Percentiles rank a stretch among this genome's conserved stretches.
These are phyloP conservation scores for Aspergillus neoniger DNA, from an alignment of 2,329 filamentous ascomycete species.

Conservation along the genomic window DNA sequence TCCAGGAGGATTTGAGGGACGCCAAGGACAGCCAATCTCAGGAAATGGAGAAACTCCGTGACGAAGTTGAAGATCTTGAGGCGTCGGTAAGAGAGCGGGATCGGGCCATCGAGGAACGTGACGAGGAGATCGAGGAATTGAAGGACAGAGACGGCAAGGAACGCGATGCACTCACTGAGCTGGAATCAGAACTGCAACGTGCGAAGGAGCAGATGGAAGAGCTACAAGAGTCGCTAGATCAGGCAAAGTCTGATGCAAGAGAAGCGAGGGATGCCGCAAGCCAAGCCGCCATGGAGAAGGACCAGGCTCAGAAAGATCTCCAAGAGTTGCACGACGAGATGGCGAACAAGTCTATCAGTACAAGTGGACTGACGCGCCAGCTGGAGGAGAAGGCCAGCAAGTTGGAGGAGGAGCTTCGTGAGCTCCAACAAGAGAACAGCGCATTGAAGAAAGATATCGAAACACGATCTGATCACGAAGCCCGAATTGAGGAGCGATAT, in stretches of 20 bases:
- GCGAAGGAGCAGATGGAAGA: conserved; percentile 48
- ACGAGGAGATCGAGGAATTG: conserved; percentile 73
- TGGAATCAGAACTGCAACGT: conserved; percentile 53
- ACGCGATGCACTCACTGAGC: conserved; percentile 46
- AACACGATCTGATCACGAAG: conserved; percentile 44
- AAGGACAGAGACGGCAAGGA: conserved; percentile 52
- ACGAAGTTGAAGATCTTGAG: conserved; percentile 75
- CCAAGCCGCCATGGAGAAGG: conserved; percentile 55
- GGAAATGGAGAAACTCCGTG: conserved; percentile 66
- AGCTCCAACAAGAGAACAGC: conserved; percentile 50
- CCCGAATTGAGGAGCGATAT: conserved; percentile 55
- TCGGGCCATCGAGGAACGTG: conserved; percentile 68
- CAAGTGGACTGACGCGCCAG: conserved; percentile 72
- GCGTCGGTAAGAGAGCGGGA: conserved; percentile 75
- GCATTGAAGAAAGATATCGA: conserved; percentile 47
- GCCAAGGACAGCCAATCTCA: conserved; percentile 58
- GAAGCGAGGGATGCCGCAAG: conserved; percentile 48
- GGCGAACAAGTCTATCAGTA: conserved; percentile 75
- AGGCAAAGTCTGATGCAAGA: conserved; percentile 37
- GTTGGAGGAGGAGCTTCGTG: conserved; percentile 66
- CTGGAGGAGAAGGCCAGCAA: conserved; percentile 69
- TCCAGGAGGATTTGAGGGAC: conserved; percentile 57
- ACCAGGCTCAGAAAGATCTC: conserved; percentile 56
- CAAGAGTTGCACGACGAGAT: conserved; percentile 71
- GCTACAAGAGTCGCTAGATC: conserved; percentile 45